Conservation (phyloP, 495 filamentous ascomycete species). For the Tuber brumale region DNA sequence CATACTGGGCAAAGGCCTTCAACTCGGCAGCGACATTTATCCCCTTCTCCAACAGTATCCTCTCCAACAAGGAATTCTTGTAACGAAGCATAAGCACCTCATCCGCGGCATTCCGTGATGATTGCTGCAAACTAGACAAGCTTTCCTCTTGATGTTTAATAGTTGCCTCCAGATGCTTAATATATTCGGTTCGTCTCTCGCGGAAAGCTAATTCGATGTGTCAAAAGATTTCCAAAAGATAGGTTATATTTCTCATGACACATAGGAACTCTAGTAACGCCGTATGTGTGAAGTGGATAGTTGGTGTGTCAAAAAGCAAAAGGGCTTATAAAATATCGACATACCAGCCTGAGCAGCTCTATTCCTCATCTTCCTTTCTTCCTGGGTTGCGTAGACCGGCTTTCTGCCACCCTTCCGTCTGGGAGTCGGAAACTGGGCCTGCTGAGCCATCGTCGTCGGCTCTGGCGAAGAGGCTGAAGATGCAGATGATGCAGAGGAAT, state of each 20-base stretch:
- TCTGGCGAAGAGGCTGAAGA: constrained; percentile 38
- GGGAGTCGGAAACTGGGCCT: constrained; percentile 46
- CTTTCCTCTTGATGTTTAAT: constrained; percentile 97
- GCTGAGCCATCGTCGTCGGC: constrained; percentile 34
- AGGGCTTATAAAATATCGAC: constrained; percentile 37
- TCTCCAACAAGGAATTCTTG: constrained; percentile 93
- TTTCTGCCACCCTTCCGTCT: constrained; percentile 97
- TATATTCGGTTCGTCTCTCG: constrained; percentile 95
- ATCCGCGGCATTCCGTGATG: constrained; percentile 88
- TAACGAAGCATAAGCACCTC: constrained; percentile 97
- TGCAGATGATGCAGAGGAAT: constrained; percentile 39
- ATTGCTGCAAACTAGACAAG: constrained; percentile 82
- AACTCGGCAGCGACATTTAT: constrained; percentile 97
- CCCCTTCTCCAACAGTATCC: constrained; percentile 93
- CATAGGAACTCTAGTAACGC: constrained; percentile 30
- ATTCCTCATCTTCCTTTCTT: constrained; percentile 96
- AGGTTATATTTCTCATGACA: constrained; percentile 39
- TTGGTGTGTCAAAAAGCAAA: constrained; percentile 16
- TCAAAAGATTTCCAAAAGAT: constrained; percentile 40
- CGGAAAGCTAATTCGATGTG: constrained; percentile 59
- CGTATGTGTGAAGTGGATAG: constrained; percentile 25
- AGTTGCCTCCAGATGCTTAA: constrained; percentile 95
- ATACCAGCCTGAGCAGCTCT: constrained; percentile 83
- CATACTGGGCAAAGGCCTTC: constrained; percentile 60
- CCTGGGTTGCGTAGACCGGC: constrained; percentile 96